A percentile compares a stretch with the other conserved stretches of the same genome.
phyloP scores from a whole-genome alignment of 1,139 yeast genomes.

The Saccharomycopsis crataegensis region DNA sequence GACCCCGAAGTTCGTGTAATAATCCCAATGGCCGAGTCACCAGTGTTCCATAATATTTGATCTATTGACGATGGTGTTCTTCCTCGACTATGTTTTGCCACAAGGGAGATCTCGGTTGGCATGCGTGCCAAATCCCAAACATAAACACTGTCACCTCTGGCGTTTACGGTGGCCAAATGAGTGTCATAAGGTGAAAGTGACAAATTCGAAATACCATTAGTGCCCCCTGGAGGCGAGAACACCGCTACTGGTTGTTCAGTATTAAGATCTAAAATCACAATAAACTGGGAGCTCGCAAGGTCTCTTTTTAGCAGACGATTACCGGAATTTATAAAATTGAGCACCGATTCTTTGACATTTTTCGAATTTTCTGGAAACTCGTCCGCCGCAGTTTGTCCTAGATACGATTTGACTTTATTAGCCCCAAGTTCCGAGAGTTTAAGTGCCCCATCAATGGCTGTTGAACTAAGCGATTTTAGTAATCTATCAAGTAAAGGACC shows the following conservation, averaged over 20 bases:
- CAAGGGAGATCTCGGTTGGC: slow-evolving; percentile 43
- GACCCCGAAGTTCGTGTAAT: slow-evolving; percentile 52
- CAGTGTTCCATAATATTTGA: slow-evolving; percentile 46
- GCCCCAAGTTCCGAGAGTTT: slow-evolving; percentile 44
- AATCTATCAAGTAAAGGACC: slow-evolving; percentile 41
- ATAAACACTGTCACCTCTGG: slow-evolving; percentile 55
- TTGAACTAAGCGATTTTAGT: slow-evolving; percentile 40
- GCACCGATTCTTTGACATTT: slow-evolving; percentile 4
- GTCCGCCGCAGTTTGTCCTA: neutral
- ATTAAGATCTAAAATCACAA: slow-evolving; percentile 38
- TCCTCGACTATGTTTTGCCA: slow-evolving; percentile 59
- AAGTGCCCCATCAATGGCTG: slow-evolving; percentile 48
- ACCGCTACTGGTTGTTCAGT: slow-evolving; percentile 40
- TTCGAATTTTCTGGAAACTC: neutral
- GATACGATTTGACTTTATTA: slow-evolving; percentile 33
- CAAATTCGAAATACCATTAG: slow-evolving; percentile 45
- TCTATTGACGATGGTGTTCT: slow-evolving; percentile 51
- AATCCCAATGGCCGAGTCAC: slow-evolving; percentile 43
- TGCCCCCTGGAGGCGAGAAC: slow-evolving; percentile 45
- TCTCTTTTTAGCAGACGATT: slow-evolving; percentile 13
- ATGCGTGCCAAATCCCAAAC: slow-evolving; percentile 58
- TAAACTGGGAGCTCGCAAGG: slow-evolving; percentile 29
- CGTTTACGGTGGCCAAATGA: slow-evolving; percentile 47
- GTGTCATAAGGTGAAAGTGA: slow-evolving; percentile 60
- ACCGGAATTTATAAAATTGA: slow-evolving; percentile 9